Conservation (phyloP, 805 yeast species). For the Candida alai region DNA sequence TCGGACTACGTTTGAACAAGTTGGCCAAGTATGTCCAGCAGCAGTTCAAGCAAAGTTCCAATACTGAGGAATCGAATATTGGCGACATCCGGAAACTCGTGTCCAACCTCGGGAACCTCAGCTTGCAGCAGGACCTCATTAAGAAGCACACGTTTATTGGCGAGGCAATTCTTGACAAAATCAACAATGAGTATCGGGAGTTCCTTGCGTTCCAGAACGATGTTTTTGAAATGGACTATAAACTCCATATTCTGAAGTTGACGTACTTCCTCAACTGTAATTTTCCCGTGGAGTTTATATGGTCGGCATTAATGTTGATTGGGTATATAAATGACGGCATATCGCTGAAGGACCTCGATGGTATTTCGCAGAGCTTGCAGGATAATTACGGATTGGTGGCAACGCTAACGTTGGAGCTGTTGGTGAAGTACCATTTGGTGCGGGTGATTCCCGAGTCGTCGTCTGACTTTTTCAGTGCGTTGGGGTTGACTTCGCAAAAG, state of each 20-base stretch:
- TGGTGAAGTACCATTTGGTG: slow-evolving; percentile 48
- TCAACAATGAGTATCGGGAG: slow-evolving; percentile 40
- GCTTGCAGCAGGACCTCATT: slow-evolving; percentile 62
- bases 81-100: slow-evolving; percentile 69
- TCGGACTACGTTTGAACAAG: slow-evolving; percentile 68
- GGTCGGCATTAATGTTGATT: slow-evolving; percentile 55
- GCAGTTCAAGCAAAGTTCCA: slow-evolving; percentile 41
- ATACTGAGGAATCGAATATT: slow-evolving; percentile 12
- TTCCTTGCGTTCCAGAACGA: slow-evolving; percentile 67
- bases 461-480: slow-evolving; percentile 22
- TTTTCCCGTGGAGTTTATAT: slow-evolving; percentile 37
- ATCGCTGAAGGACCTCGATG: slow-evolving; percentile 56
- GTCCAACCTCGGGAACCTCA: slow-evolving; percentile 61
- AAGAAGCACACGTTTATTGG: slow-evolving; percentile 74
- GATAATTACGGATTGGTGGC: slow-evolving; percentile 63
- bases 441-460: slow-evolving; percentile 22
- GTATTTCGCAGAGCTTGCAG: slow-evolving; percentile 50
- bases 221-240: slow-evolving; percentile 45
- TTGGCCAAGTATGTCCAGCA: slow-evolving; percentile 69
- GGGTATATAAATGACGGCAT: slow-evolving; percentile 68
- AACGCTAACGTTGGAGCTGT: slow-evolving; percentile 42
- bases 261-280: slow-evolving; percentile 38
- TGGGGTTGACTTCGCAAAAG: slow-evolving; percentile 10
- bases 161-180: slow-evolving; percentile 52
- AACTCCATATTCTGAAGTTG: slow-evolving; percentile 23